These are phyloP conservation scores for Herpetomonas samuelpessoai DNA, from an alignment of 208 protist genomes.

Conservation along the genomic window DNA sequence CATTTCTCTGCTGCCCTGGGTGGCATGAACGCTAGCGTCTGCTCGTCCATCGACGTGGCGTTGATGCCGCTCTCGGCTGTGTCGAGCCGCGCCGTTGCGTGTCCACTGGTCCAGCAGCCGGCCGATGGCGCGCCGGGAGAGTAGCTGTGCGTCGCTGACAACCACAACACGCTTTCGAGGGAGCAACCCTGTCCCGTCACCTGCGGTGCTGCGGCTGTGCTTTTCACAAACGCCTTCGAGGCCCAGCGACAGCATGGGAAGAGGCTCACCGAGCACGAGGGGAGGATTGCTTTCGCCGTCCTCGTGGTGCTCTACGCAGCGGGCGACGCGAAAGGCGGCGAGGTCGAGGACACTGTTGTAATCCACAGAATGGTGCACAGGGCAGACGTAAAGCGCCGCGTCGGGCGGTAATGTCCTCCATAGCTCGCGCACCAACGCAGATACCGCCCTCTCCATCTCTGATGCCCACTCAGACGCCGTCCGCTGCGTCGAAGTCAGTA, in stretches of 20 bases:
- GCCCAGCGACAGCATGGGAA: conserved; percentile 32
- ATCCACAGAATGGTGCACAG: conserved; percentile 51
- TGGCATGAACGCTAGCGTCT: too few relatives aligned
- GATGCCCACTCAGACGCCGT: background rate
- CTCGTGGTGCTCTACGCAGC: too few relatives aligned
- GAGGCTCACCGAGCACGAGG: too few relatives aligned
- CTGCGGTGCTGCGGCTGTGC: background rate
- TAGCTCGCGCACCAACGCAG: background rate
- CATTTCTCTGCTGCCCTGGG: too few relatives aligned
- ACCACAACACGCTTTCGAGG: conserved; percentile 23
- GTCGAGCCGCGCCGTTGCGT: conserved; percentile 42
- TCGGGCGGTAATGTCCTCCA: background rate
- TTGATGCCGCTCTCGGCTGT: background rate
- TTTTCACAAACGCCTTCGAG: background rate
- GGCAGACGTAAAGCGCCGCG: conserved; percentile 39
- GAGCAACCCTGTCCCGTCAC: background rate
- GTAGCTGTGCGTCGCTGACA: conserved; percentile 57
- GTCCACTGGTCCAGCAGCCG: conserved; percentile 78
- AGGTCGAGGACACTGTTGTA: conserved; percentile 49
- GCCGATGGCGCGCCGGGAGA: conserved; percentile 47
- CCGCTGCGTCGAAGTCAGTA: background rate
- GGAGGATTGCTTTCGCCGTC: too few relatives aligned
- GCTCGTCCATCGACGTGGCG: too few relatives aligned
- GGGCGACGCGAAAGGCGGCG: conserved; percentile 21
- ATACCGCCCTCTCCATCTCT: background rate